Base-by-base conservation (phyloP, 73 alveolate species). In the Stentor coeruleus region DNA sequence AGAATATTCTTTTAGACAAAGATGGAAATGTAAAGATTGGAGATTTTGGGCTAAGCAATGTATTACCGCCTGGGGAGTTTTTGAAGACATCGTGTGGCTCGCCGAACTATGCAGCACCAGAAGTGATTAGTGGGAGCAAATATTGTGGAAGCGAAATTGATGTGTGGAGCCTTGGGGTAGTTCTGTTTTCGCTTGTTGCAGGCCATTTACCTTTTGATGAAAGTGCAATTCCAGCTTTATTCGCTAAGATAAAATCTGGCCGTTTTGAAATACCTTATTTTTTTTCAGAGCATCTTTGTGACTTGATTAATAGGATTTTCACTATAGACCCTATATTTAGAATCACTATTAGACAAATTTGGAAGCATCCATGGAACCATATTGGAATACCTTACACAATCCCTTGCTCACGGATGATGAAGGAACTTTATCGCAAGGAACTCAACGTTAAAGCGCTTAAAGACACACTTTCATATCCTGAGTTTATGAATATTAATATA, bases 41-140 rank as follows among this genome's bases (percentile, higher is more conserved):
- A 3, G 98, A 94, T 87, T 94, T 94, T 77, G 98, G 98, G 30
- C 87, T 94, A 26, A 26, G 59, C n/a, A 93, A 93, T 86, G 77
- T 86, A 59, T 87, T 82, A 85, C 58, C 84, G 82, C 98, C 93
- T 72, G 93, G 95, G 6, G 88, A 90, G 74, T 90, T 82, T 82
- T 82, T 95, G 72, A 91, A 86, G 85, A 95, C 99, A 38, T 95
- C 97, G 14, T 94, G 98, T 58, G 99, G 99, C n/a, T 93, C 98
- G n/a, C 98, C 98, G n/a, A 91, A 95, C 84, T 96, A 94, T 81
- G 98, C 98, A 60, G 96, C 98, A 0, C 99, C 99, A 26, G 99
- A 96, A 88, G 93, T 96, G n/a, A 91, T 94, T 82, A 81, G 82
- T 28, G 96, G 97, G 59, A 88, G 91, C 90, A 77, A 82, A 77